These are phyloP conservation scores for Penicillium carneum DNA, from an alignment of 2,329 filamentous ascomycete species.

Conservation along the genomic window DNA sequence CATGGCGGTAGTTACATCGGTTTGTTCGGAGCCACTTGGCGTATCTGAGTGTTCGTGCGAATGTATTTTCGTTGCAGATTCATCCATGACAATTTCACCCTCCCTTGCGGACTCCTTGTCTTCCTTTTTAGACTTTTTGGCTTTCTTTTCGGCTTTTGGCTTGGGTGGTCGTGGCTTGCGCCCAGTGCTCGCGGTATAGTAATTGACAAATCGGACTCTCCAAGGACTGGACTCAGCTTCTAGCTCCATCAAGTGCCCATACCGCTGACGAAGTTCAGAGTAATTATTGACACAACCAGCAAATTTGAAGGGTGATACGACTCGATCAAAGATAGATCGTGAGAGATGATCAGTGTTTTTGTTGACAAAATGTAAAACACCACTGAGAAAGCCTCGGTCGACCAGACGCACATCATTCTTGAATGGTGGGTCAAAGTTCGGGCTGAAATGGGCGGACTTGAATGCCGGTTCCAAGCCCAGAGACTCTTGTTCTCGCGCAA, in stretches of 20 bases:
- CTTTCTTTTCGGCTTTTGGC: constrained; percentile 43
- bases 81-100: constrained; percentile 20
- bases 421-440: constrained; percentile 78
- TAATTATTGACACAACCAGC: constrained; percentile 82
- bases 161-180: constrained; percentile 48
- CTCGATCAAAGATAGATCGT: constrained; percentile 73
- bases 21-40: constrained; percentile 20
- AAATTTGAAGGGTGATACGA: constrained; percentile 83
- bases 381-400: constrained; percentile 70
- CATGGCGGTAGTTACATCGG: constrained; percentile 1
- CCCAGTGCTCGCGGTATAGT: constrained; percentile 86
- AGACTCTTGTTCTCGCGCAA: constrained; percentile 30
- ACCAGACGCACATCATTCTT: constrained; percentile 74
- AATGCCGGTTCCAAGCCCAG: constrained; percentile 32
- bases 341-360: constrained; percentile 79
- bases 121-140: constrained; percentile 24
- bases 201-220: constrained; percentile 79
- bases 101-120: constrained; percentile 30
- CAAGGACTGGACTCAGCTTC: constrained; percentile 67
- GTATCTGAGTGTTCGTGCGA: constrained; percentile 24
- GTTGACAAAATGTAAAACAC: constrained; percentile 75
- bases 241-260: constrained; percentile 71
- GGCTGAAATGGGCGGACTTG: constrained; percentile 46
- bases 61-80: constrained; percentile 6
- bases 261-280: constrained; percentile 71